These are phyloP conservation scores for Favolaschia claudopus DNA, from an alignment of 768 basidiomycete genomes.

Conservation along the genomic window DNA sequence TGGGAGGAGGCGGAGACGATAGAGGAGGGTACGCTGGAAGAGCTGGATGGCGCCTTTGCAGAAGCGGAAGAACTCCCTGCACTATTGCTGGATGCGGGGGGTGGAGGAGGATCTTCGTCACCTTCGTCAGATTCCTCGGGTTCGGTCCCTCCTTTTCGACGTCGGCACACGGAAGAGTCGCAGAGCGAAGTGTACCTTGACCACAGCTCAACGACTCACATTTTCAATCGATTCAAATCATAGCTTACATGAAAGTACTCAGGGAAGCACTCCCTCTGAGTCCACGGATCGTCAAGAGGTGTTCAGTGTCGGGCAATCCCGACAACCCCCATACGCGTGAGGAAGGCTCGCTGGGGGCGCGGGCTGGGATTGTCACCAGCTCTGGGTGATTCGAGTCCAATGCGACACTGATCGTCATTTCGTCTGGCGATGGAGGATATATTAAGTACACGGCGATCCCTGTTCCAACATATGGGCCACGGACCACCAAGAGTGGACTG, in stretches of 20 bases:
- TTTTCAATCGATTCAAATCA: too few relatives aligned
- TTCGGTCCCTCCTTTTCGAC: background rate
- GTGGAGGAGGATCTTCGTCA: too few relatives aligned
- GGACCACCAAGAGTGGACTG: background rate
- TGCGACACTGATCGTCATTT: conserved; percentile 2
- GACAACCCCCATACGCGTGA: conserved; percentile 8
- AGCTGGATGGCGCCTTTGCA: too few relatives aligned
- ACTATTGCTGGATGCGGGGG: background rate
- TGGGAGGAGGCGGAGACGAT: background rate
- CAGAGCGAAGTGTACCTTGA: conserved; percentile 1
- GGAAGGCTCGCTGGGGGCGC: background rate
- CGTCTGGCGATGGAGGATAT: conserved; percentile 13
- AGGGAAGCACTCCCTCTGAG: background rate
- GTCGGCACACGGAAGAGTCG: background rate
- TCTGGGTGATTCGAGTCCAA: conserved; percentile 2
- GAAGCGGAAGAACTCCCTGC: background rate
- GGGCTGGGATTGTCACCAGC: background rate
- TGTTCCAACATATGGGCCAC: background rate
- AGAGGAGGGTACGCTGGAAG: background rate
- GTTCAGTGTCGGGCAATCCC: conserved; percentile 13
- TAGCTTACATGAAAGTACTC: conserved; percentile 7
- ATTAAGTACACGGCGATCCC: conserved; percentile 12
- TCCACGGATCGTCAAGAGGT: conserved; percentile 6
- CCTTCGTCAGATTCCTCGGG: background rate
- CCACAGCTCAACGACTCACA: background rate